Evolutionary conservation across 148 eudicot genomes (phyloP), one percentile per base, ranked within the genome.

Genomic region (Cornus controversa): DNA sequence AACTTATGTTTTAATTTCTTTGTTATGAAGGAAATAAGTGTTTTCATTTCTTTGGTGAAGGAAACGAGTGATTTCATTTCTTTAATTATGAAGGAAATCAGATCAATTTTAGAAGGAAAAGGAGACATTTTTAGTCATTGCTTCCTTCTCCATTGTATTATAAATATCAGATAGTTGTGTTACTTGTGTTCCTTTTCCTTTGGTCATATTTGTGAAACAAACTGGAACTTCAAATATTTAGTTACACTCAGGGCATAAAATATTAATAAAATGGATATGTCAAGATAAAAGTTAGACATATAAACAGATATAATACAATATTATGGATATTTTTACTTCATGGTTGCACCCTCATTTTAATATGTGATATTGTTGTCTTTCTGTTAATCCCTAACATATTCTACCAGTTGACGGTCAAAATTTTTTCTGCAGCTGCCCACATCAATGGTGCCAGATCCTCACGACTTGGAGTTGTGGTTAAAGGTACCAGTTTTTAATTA

Each of bases 391-490:
- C 53, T 50, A 66, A 14, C 7, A 22, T 77, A 57, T 50, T 60
- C 60, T 54, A 58, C 37, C 7, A 13, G 74, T 73, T 78, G 72
- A 71, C 24, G 22, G 47, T 37, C 22, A 25, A 26, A 42, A 36
- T 47, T 70, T 79, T 1, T 62, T 77, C n/a, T 80, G 81, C 85
- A 91, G 95, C 76, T 91, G 34, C 91, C 98, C 11, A 77, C 73
- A 79, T 89, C 98, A 2, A 83, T 76, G 66, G 85, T 96, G 75
- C 92, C 93, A 27, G 98, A 96, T 75, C 99, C 99, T 66, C 91
- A 96, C 25, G 82, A 91, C 86, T 72, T 96, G 75, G 99, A 96
- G 83, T 83, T 96, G 79, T 93, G 99, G 99, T 70, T 95, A 75
- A 93, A 93, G 98, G 98, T 95, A 80, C 42, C 20, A 40, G 11